Conservation (phyloP, 164 flowering plant species). For the Vitis cinerea region DNA sequence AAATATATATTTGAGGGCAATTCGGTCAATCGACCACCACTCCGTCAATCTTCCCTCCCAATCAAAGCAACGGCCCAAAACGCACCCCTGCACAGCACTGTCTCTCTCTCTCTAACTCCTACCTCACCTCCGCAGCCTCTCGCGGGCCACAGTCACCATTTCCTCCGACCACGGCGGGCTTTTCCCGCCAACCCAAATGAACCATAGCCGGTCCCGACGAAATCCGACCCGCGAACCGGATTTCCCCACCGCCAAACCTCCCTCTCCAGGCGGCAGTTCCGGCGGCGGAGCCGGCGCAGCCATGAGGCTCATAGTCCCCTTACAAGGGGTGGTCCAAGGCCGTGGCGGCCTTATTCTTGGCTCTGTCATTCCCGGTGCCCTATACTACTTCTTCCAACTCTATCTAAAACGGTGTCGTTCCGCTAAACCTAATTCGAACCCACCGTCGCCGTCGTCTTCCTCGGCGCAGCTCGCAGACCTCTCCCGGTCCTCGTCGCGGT, state of each 20-base stretch:
- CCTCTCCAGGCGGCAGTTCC: not conserved
- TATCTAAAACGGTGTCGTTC: constrained; percentile 66
- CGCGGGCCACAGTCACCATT: too few species aligned
- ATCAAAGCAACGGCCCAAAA: too few species aligned
- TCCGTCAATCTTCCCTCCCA: too few species aligned
- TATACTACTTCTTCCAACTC: constrained; percentile 77
- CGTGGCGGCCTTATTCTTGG: constrained; percentile 78
- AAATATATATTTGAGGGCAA: too few species aligned
- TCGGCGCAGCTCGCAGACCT: constrained; percentile 23
- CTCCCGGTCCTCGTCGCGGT: constrained; percentile 34
- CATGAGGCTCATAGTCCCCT: constrained; percentile 89
- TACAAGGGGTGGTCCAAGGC: constrained; percentile 87
- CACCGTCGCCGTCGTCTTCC: constrained; percentile 45
- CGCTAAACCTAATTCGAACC: constrained; percentile 18
- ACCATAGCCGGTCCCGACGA: too few species aligned
- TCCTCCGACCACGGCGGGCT: too few species aligned
- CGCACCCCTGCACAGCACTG: too few species aligned
- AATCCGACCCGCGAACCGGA: not conserved
- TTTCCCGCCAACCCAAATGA: too few species aligned
- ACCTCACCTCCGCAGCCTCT: too few species aligned
- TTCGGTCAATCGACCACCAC: too few species aligned
- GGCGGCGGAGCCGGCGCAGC: constrained; percentile 5
- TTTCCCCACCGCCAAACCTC: constrained; percentile 9
- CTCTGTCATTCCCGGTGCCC: constrained; percentile 80
- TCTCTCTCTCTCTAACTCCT: too few species aligned